Evolutionary conservation across 2,329 filamentous ascomycete species (phyloP).

Genomic region (Botrytis fragariae): DNA sequence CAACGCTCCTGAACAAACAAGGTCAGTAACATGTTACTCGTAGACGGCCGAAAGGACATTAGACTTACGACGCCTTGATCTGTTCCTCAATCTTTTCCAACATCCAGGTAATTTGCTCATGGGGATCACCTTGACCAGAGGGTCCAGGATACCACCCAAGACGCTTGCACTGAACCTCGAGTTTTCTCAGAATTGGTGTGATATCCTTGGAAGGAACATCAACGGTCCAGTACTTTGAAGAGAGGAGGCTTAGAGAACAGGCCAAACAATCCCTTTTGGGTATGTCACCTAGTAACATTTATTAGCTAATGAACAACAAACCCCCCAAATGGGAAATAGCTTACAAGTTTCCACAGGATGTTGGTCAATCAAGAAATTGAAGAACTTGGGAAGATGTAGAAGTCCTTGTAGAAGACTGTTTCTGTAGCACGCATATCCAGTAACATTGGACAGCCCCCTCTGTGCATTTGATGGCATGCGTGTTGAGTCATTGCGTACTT

Average conservation of each 20-base stretch:
- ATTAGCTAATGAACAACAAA: background rate
- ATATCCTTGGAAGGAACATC: background rate
- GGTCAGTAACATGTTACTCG: background rate
- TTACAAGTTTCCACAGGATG: constrained; percentile 32
- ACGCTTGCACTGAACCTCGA: constrained; percentile 1
- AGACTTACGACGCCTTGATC: constrained; percentile 32
- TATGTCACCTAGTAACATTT: background rate
- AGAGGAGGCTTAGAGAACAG: constrained; percentile 19
- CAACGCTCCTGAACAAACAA: constrained; percentile 20
- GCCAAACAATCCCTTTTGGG: constrained; percentile 21
- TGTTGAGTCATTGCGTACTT: constrained; percentile 21
- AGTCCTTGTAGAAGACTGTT: constrained; percentile 39
- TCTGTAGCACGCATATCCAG: constrained; percentile 37
- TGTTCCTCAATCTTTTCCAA: constrained; percentile 31
- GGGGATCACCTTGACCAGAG: constrained; percentile 36
- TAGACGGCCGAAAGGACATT: no score
- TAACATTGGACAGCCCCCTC: constrained; percentile 35
- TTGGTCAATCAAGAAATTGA: constrained; percentile 35
- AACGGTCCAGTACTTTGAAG: constrained; percentile 16
- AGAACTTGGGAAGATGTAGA: constrained; percentile 38
- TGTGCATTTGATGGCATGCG: constrained; percentile 31
- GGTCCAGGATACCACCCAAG: constrained; percentile 12
- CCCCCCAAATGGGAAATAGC: background rate
- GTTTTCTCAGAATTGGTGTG: constrained; percentile 1
- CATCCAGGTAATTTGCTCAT: constrained; percentile 36